These are phyloP conservation scores for Globisporangium paddicum DNA, from an alignment of 352 stramenopile species.

Conservation along the genomic window DNA sequence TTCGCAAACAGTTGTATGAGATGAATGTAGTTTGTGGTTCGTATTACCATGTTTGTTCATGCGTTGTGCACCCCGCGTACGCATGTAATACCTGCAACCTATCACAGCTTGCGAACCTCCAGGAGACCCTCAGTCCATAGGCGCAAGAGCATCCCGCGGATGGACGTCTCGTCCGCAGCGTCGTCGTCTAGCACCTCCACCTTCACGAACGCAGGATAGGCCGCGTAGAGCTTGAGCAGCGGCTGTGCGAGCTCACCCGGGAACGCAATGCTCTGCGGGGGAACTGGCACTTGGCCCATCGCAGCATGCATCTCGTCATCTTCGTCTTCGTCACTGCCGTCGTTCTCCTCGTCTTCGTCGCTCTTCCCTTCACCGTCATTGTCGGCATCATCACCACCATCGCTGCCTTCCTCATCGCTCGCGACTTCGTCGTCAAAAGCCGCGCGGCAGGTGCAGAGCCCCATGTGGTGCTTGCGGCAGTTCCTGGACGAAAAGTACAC, in stretches of 20 bases:
- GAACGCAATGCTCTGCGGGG: conserved; percentile 61
- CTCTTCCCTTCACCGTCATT: conserved; percentile 23
- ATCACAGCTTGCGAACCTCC: conserved; percentile 21
- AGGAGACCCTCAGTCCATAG: conserved; percentile 74
- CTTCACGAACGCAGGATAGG: conserved; percentile 21
- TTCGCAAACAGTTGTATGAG: conserved; percentile 17
- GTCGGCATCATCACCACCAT: conserved; percentile 12
- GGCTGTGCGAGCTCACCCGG: conserved; percentile 47
- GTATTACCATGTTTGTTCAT: conserved; percentile 9
- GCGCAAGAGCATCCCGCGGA: conserved; percentile 78
- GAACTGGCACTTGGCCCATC: conserved; percentile 29
- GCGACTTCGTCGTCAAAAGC: conserved; percentile 21
- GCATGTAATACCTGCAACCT: background rate
- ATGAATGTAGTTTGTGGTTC: conserved; percentile 44
- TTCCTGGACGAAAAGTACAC: conserved; percentile 75
- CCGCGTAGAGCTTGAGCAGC: conserved; percentile 72
- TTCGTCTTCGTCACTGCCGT: conserved; percentile 25
- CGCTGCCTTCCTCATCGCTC: conserved; percentile 19
- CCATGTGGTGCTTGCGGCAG: conserved; percentile 83
- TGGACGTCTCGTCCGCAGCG: conserved; percentile 44
- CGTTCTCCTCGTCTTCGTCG: conserved; percentile 19
- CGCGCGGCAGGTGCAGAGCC: conserved; percentile 53
- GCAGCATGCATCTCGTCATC: conserved; percentile 24
- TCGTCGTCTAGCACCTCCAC: conserved; percentile 42
- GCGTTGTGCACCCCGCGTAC: background rate